Evolutionary conservation across 1,139 yeast genomes (phyloP).

Genomic region (Barnettozyma hawaiiensis): DNA sequence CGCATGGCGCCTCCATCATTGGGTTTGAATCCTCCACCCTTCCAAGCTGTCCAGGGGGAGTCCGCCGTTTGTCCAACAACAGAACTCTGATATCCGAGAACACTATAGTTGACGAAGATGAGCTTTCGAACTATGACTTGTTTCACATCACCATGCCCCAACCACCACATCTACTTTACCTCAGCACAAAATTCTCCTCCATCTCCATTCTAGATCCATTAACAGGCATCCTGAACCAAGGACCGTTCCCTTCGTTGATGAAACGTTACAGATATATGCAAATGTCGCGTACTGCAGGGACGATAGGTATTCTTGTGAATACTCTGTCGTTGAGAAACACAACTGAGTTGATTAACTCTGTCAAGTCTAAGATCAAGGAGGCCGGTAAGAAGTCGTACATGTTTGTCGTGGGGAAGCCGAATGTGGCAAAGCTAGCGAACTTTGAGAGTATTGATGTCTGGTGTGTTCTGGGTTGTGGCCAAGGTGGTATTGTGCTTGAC

Average conservation of each 20-base stretch:
- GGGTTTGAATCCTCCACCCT: constrained; percentile 33
- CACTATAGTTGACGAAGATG: constrained; percentile 17
- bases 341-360: constrained; percentile 51
- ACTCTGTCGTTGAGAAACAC: constrained; percentile 78
- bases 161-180: constrained; percentile 68
- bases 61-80: constrained; percentile 29
- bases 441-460: constrained; percentile 88
- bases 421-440: constrained; percentile 92
- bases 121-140: constrained; percentile 39
- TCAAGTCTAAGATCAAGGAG: constrained; percentile 52
- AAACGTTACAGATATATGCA: constrained; percentile 83
- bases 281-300: constrained; percentile 83
- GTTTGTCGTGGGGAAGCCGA: constrained; percentile 98
- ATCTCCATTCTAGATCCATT: constrained; percentile 46
- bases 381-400: constrained; percentile 90
- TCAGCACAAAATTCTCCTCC: constrained; percentile 62
- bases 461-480: constrained; percentile 93
- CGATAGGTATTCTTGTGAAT: constrained; percentile 85
- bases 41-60: too few species aligned
- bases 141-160: constrained; percentile 74
- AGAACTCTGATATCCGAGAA: constrained; percentile 19
- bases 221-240: constrained; percentile 31
- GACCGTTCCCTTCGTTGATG: constrained; percentile 75
- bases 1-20: constrained; percentile 34
- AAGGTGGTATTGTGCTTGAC: constrained; percentile 85